A percentile compares a stretch with the other conserved stretches of the same genome.
These are phyloP conservation scores for Agaricus sinodeliciosus DNA, from an alignment of 768 basidiomycete genomes.

Conservation along the genomic window DNA sequence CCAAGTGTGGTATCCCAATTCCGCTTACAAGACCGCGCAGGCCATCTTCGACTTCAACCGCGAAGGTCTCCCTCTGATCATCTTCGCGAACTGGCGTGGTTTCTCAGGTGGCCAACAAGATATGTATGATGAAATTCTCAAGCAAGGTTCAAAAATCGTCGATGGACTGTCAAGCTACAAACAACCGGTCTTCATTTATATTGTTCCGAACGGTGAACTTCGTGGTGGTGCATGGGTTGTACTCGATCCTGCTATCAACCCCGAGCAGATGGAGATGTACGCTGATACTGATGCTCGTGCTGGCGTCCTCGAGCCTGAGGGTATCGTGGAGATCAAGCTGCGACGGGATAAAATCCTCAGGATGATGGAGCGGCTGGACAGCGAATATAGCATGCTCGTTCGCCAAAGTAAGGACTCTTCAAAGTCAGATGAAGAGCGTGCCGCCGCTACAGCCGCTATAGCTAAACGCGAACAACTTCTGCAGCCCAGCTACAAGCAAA, in stretches of 20 bases:
- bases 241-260: constrained; percentile 95
- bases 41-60: constrained; percentile 99
- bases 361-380: constrained; percentile 92
- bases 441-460: constrained; percentile 61
- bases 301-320: constrained; percentile 95
- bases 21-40: constrained; percentile 98
- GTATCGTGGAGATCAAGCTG: constrained; percentile 97
- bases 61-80: constrained; percentile 93
- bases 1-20: constrained; percentile 99
- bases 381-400: constrained; percentile 76
- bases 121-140: constrained; percentile 97
- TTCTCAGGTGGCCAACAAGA: constrained; percentile 99
- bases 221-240: constrained; percentile 99
- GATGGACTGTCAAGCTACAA: constrained; percentile 96
- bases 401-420: constrained; percentile 68
- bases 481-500: constrained; percentile 88
- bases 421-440: constrained; percentile 69
- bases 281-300: constrained; percentile 94
- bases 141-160: constrained; percentile 97
- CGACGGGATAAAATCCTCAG: constrained; percentile 86
- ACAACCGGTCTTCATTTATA: constrained; percentile 97
- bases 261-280: constrained; percentile 99
- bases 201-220: constrained; percentile 96
- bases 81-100: constrained; percentile 99
- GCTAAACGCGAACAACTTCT: constrained; percentile 72